Conservation (phyloP, 805 yeast genomes). For the Zygosaccharomyces kombuchaensis region DNA sequence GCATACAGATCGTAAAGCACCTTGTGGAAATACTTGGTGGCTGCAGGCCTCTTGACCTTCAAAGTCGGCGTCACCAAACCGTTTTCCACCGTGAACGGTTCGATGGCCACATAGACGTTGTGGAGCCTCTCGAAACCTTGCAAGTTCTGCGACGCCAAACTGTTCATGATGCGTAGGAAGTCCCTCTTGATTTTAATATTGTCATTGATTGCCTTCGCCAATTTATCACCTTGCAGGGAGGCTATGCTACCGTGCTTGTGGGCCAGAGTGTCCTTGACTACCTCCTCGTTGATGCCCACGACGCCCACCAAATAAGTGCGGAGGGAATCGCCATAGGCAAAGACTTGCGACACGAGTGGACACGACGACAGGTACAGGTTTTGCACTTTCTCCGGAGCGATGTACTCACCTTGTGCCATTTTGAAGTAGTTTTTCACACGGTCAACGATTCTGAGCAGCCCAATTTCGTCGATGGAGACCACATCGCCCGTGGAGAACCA, state of each 20-base stretch:
- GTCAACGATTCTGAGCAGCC: constrained; percentile 60
- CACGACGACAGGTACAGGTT: constrained; percentile 52
- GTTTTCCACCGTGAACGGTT: constrained; percentile 59
- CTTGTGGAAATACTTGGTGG: constrained; percentile 41
- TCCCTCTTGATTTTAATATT: constrained; percentile 17
- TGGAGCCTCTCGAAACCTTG: constrained; percentile 63
- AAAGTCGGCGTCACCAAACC: constrained; percentile 66
- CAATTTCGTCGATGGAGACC: constrained; percentile 47
- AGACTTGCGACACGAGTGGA: constrained; percentile 50
- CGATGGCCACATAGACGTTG: constrained; percentile 48
- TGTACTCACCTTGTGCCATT: constrained; percentile 60
- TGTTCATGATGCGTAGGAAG: constrained; percentile 22
- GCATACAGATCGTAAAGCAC: constrained; percentile 43
- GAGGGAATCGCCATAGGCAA: constrained; percentile 60
- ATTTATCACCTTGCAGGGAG: constrained; percentile 29
- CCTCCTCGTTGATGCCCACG: constrained; percentile 54
- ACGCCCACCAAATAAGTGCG: constrained; percentile 55
- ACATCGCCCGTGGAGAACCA: constrained; percentile 71
- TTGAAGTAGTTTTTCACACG: constrained; percentile 79
- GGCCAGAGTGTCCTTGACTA: constrained; percentile 35
- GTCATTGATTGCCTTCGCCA: constrained; percentile 21
- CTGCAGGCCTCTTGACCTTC: constrained; percentile 49
- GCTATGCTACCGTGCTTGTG: constrained; percentile 33
- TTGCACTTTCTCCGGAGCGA: constrained; percentile 74
- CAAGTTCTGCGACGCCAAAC: constrained; percentile 33